Evolutionary conservation across 179 eudicot genomes (phyloP).

Genomic region (Actinidia arguta): DNA sequence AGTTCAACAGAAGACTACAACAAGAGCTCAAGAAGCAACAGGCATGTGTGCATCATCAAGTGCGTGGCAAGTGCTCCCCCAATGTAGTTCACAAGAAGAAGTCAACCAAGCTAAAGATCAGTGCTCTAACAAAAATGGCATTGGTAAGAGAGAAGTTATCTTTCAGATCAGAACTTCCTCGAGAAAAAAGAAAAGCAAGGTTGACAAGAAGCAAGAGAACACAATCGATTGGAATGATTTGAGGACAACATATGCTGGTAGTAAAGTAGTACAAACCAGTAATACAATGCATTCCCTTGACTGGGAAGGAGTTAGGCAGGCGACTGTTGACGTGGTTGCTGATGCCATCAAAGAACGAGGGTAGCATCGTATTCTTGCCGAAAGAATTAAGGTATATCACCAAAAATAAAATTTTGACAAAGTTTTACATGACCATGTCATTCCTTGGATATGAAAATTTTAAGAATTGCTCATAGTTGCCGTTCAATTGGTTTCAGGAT

Average conservation of each 20-base stretch:
- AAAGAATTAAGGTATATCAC: slow-evolving; percentile 65
- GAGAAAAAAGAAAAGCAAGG: slow-evolving; percentile 22
- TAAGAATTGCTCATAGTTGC: neutral
- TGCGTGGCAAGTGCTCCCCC: neutral
- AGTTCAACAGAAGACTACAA: neutral
- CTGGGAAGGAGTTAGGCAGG: slow-evolving; percentile 73
- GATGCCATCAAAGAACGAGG: slow-evolving; percentile 64
- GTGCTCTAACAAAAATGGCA: neutral
- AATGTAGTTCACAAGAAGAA: slow-evolving; percentile 7
- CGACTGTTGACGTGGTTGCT: slow-evolving; percentile 51
- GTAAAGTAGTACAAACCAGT: slow-evolving; percentile 32
- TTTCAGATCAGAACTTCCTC: slow-evolving; percentile 10
- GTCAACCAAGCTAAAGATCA: neutral
- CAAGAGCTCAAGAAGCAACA: slow-evolving; percentile 15
- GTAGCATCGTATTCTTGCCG: slow-evolving; percentile 70
- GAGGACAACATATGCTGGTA: slow-evolving; percentile 43
- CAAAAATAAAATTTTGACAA: neutral
- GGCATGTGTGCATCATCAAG: slow-evolving; percentile 3
- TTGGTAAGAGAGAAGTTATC: slow-evolving; percentile 1
- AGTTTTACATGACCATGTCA: neutral
- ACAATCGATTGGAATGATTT: slow-evolving; percentile 36
- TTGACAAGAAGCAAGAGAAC: slow-evolving; percentile 22
- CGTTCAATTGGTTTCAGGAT: slow-evolving; percentile 45
- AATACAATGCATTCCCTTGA: slow-evolving; percentile 59
- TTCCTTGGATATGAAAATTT: neutral